Conservation (phyloP, 164 flowering plant genomes). For the Aristolochia contorta region DNA sequence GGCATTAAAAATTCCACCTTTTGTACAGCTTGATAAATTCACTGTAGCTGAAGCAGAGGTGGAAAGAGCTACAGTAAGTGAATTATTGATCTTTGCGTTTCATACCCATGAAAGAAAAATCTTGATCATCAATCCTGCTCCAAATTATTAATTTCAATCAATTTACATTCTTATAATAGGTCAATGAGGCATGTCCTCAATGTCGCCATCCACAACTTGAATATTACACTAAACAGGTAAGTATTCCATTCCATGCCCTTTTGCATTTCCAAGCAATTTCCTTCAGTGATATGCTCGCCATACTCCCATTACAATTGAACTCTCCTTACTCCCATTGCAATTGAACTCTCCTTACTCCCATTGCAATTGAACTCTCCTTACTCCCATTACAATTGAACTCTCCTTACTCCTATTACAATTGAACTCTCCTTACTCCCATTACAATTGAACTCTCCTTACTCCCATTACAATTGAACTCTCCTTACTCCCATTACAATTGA, state of each 20-base stretch:
- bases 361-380: too few species aligned
- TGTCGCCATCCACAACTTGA: constrained; percentile 26
- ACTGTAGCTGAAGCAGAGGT: constrained; percentile 19
- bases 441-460: too few species aligned
- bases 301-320: too few species aligned
- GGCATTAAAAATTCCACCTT: constrained; percentile 36
- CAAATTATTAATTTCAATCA: too few species aligned
- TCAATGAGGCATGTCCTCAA: constrained; percentile 17
- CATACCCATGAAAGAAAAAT: too few species aligned
- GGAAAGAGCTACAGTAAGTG: constrained; percentile 26
- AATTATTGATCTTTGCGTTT: not conserved
- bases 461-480: too few species aligned
- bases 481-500: too few species aligned
- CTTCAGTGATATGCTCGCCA: not conserved
- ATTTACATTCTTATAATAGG: constrained; percentile 6
- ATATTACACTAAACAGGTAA: constrained; percentile 29
- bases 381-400: too few species aligned
- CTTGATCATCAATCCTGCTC: too few species aligned
- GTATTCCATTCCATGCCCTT: not conserved
- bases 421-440: too few species aligned
- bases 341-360: too few species aligned
- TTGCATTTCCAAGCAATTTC: not conserved
- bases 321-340: constrained; percentile 1
- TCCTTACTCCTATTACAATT: too few species aligned
- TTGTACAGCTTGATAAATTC: constrained; percentile 22